Base-by-base conservation (phyloP, 2,329 filamentous ascomycete genomes). In the Trichoderma polysporum region DNA sequence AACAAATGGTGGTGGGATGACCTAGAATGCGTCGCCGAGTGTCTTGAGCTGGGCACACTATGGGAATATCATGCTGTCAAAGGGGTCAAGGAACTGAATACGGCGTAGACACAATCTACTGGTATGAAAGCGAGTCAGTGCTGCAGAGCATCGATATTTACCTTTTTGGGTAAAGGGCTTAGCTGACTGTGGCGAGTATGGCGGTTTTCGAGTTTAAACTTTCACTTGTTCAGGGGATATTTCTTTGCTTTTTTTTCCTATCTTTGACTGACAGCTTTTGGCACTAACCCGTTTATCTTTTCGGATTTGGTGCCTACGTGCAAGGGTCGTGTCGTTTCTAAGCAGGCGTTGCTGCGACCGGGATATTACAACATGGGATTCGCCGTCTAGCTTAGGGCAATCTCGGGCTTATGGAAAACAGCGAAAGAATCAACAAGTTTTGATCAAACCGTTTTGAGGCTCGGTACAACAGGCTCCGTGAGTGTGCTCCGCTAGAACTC, bases 1-100 rank as follows among this genome's bases (percentile, higher is more conserved):
- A 75, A 81, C 5, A 77, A 73, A 50, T 88, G 86, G 86, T 90
- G 87, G 87, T 89, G 87, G 87, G 85, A 89, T 49, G 83, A 88
- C 35, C 75, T 78, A 13, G 79, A 76, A 1, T 86, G 85, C 66
- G 76, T 87, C 2, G 79, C 83, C 47, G 87, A 89, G 74, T 89
- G 87, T 68, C 72, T 82, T 17, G 76, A 81, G 64, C 73, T 84
- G 68, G 82, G 82, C 4, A 89, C 87, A 0, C 80, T 81, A 64
- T 89, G 86, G 85, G 84, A 88, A 69, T 88, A 87, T 71, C 82
- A 82, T 60, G 76, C 86, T 22, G 84, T 89, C 66, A 81, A 86
- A 65, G 86, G 83, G 1, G 80, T 87, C 31, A 88, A 86, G 71
- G 79, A 79, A 27, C 31, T 50, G 31, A 61, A 50, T 15, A 8